Evolutionary conservation across 371 early-diverging fungal genomes (phyloP).

Genomic region (Phascolomyces articulosus): DNA sequence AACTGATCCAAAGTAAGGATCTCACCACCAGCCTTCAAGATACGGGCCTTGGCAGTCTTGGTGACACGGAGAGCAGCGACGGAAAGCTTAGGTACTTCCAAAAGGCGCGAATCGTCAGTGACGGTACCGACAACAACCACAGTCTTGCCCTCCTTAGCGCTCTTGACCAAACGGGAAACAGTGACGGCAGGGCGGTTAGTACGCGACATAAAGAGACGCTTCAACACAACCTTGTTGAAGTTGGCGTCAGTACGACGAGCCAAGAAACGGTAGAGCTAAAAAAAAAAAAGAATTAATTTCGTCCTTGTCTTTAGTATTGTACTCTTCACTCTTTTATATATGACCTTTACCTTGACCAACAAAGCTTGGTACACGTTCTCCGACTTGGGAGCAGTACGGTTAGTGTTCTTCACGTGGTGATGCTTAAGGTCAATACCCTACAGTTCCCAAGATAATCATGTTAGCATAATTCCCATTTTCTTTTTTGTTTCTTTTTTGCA

Average conservation of each 20-base stretch:
- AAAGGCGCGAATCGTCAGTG: conserved; percentile 94
- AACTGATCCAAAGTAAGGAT: conserved; percentile 97
- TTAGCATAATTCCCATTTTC: background rate
- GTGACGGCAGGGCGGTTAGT: conserved; percentile 96
- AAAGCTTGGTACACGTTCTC: conserved; percentile 91
- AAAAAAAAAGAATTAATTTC: background rate
- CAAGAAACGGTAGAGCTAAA: conserved; percentile 95
- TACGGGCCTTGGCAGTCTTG: conserved; percentile 94
- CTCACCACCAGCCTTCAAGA: conserved; percentile 98
- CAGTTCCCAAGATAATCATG: background rate
- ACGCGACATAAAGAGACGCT: conserved; percentile 98
- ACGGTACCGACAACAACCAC: conserved; percentile 95
- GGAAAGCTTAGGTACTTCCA: conserved; percentile 94
- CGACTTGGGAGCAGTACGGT: conserved; percentile 85
- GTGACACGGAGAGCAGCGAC: conserved; percentile 96
- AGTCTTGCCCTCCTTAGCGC: conserved; percentile 77
- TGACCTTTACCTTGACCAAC: conserved; percentile 81
- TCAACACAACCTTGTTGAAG: conserved; percentile 98
- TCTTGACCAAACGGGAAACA: conserved; percentile 83
- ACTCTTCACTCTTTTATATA: background rate
- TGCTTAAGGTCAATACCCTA: conserved; percentile 96
- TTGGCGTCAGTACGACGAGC: conserved; percentile 97
- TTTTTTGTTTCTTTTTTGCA: background rate
- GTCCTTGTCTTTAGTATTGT: background rate
- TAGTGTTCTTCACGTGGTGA: conserved; percentile 92